phyloP scores from a whole-genome alignment of 1,284 basidiomycete genomes.

The Microbotryomycetes sp. region DNA sequence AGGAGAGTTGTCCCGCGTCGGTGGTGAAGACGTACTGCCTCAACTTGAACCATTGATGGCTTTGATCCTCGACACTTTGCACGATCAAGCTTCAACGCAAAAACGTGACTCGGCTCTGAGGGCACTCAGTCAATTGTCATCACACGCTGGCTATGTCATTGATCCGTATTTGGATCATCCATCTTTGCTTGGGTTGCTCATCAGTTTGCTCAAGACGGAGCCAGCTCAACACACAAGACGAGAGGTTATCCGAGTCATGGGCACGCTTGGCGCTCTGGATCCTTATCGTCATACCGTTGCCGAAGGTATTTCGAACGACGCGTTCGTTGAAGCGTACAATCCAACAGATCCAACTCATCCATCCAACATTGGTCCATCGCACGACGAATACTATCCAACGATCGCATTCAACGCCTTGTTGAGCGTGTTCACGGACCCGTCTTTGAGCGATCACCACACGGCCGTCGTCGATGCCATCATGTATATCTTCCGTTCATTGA shows the following conservation, averaged over 20 bases:
- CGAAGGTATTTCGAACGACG: slow-evolving; percentile 33
- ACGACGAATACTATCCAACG: slow-evolving; percentile 95
- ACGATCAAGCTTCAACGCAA: slow-evolving; percentile 67
- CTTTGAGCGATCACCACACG: slow-evolving; percentile 76
- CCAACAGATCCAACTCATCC: slow-evolving; percentile 54
- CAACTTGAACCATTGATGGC: slow-evolving; percentile 83
- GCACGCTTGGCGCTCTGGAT: slow-evolving; percentile 94
- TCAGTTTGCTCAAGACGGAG: slow-evolving; percentile 81
- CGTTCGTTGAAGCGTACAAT: slow-evolving; percentile 40
- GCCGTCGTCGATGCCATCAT: slow-evolving; percentile 94
- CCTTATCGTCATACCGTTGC: slow-evolving; percentile 82
- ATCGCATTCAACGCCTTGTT: slow-evolving; percentile 88
- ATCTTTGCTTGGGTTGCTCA: slow-evolving; percentile 77
- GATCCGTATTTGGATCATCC: slow-evolving; percentile 86
- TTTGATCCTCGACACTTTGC: slow-evolving; percentile 79
- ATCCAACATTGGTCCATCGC: slow-evolving; percentile 48
- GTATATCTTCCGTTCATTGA: slow-evolving; percentile 98
- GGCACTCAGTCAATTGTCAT: slow-evolving; percentile 90
- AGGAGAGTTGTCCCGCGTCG: slow-evolving; percentile 87
- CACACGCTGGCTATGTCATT: slow-evolving; percentile 92
- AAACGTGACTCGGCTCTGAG: slow-evolving; percentile 92
- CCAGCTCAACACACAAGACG: slow-evolving; percentile 61
- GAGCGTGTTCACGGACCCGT: slow-evolving; percentile 80
- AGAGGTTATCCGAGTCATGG: slow-evolving; percentile 87
- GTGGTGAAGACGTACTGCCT: slow-evolving; percentile 81